Conservation (phyloP, 306 rosid species). For the Fragaria vesca region DNA sequence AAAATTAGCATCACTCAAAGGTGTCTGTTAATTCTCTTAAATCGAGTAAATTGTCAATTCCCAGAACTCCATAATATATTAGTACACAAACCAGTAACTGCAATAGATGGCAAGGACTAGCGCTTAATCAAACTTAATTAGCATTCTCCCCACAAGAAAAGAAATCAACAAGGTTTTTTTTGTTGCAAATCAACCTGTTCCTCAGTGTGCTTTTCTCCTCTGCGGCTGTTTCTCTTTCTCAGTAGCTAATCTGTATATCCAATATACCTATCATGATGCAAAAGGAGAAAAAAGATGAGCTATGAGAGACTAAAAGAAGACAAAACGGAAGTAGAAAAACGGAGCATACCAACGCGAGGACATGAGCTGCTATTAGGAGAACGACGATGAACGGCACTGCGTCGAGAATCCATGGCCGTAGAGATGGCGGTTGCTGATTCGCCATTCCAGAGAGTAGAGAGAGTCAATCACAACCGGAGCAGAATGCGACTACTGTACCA, state of each 20-base stretch:
- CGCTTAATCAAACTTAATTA: conserved; percentile 5
- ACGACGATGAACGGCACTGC: conserved; percentile 53
- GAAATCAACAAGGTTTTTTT: conserved; percentile 22
- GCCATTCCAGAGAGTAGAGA: conserved; percentile 39
- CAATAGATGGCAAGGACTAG: neutral
- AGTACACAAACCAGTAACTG: conserved; percentile 2
- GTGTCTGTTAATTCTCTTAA: neutral
- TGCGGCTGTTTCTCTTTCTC: conserved; percentile 66
- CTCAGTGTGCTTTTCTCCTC: conserved; percentile 76
- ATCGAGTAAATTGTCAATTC: conserved; percentile 12
- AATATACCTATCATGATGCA: conserved; percentile 51
- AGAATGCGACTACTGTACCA: too few species aligned
- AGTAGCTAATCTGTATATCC: conserved; percentile 88
- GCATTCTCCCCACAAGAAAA: conserved; percentile 5
- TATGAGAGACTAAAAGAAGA: neutral
- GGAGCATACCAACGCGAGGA: conserved; percentile 69
- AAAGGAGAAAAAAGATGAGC: conserved; percentile 12
- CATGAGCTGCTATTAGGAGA: conserved; percentile 72
- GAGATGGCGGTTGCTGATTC: conserved; percentile 38
- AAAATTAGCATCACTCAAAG: neutral
- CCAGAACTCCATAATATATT: conserved; percentile 4
- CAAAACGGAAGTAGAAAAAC: neutral
- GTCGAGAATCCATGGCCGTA: conserved; percentile 72
- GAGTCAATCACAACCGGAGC: conserved; percentile 6
- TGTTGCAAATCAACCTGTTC: conserved; percentile 13